phyloP scores from a whole-genome alignment of 306 rosid species.

The Cucurbita maxima region DNA sequence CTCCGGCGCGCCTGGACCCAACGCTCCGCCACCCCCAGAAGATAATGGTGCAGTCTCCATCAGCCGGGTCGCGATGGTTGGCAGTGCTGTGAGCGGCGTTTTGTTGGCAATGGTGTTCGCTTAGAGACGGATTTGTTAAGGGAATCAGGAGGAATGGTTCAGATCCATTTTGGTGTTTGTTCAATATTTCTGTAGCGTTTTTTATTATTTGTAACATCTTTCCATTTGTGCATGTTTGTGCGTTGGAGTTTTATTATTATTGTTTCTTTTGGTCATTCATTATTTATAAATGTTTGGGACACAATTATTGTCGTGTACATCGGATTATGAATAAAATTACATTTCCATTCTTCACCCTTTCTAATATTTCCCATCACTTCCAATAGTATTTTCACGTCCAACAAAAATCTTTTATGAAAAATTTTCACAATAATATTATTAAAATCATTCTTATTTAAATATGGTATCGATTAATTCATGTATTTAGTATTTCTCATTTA shows the following conservation, averaged over 20 bases:
- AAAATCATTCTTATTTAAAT: too few species aligned
- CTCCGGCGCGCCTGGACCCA: not conserved
- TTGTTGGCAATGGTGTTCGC: constrained; percentile 51
- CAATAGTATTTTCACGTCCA: too few species aligned
- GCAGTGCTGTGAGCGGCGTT: constrained; percentile 48
- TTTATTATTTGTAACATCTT: not conserved
- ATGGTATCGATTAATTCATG: too few species aligned
- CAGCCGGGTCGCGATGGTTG: constrained; percentile 32
- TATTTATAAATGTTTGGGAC: constrained; percentile 2
- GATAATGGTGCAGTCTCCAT: not conserved
- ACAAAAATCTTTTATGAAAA: too few species aligned
- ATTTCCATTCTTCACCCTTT: not conserved
- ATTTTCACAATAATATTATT: too few species aligned
- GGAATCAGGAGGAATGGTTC: not conserved
- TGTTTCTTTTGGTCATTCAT: not conserved
- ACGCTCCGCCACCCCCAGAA: not conserved
- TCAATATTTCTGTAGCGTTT: not conserved
- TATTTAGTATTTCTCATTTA: too few species aligned
- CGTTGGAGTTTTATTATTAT: not conserved
- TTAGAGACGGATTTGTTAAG: constrained; percentile 6
- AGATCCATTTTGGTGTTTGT: not conserved
- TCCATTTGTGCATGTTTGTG: not conserved
- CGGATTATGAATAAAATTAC: not conserved
- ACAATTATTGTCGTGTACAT: not conserved
- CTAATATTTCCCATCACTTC: not conserved